Evolutionary conservation across 306 rosid species (phyloP).

Genomic region (Lathyrus aphaca): DNA sequence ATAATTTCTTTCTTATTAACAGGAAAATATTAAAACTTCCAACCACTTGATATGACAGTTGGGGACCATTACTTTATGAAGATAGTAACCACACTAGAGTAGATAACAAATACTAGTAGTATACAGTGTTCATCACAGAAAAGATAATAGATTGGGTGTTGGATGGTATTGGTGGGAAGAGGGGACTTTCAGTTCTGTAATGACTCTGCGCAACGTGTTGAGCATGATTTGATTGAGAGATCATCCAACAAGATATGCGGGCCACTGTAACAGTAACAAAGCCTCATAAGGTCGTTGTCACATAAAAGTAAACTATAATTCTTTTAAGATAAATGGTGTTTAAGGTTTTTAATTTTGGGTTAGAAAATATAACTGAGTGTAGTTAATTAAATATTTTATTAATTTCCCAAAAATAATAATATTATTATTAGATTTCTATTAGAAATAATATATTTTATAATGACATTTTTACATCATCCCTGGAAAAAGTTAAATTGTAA

Average conservation of each 20-base stretch:
- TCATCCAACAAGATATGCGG: slow-evolving; percentile 3
- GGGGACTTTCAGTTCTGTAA: not conserved
- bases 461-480: no score
- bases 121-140: no score
- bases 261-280: not conserved
- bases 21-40: not conserved
- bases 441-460: no score
- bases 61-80: not conserved
- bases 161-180: not conserved
- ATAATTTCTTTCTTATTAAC: no score
- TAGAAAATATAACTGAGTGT: no score
- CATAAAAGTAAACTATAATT: not conserved
- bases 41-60: not conserved
- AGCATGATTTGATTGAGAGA: not conserved
- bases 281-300: not conserved
- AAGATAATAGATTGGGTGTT: not conserved
- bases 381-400: no score
- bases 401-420: no score
- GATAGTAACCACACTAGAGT: not conserved
- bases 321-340: no score
- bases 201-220: not conserved
- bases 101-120: no score
- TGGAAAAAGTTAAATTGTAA: no score
- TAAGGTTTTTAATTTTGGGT: no score
- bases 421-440: no score